Conservation (phyloP, 139 green algal species). For the Choricystis sp. region DNA sequence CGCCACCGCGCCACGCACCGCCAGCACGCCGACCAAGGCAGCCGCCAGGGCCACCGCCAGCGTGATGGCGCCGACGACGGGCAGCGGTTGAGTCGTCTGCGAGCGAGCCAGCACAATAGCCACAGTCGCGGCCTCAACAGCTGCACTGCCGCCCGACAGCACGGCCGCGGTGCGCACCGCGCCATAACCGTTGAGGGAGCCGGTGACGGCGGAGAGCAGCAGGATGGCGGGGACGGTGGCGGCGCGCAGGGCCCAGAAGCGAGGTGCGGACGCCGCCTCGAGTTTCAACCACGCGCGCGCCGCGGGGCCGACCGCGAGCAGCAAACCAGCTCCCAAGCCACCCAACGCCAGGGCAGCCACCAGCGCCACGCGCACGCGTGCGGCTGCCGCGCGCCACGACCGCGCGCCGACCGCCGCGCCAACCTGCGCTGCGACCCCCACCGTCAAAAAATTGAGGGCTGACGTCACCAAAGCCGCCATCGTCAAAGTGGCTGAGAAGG, state of each 20-base stretch:
- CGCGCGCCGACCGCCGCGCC: no score
- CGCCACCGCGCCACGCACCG: no score
- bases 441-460: background rate
- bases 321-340: background rate
- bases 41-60: no score
- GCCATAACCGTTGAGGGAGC: background rate
- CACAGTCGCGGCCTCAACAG: background rate
- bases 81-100: background rate
- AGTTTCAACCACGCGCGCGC: background rate
- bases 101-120: background rate
- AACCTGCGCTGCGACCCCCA: background rate
- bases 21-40: no score
- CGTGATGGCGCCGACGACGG: background rate
- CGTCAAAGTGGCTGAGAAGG: background rate
- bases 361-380: background rate
- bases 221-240: background rate
- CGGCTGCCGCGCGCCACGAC: no score
- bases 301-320: background rate
- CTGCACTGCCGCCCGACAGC: background rate
- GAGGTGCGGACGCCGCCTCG: no score
- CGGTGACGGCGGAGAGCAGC: background rate
- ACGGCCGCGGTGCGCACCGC: background rate
- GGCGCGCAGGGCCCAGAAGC: background rate
- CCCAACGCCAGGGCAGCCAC: background rate
- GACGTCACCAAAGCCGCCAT: background rate